These are phyloP conservation scores for Nepenthes mirabilis DNA, from an alignment of 148 eudicot genomes.

Conservation along the genomic window DNA sequence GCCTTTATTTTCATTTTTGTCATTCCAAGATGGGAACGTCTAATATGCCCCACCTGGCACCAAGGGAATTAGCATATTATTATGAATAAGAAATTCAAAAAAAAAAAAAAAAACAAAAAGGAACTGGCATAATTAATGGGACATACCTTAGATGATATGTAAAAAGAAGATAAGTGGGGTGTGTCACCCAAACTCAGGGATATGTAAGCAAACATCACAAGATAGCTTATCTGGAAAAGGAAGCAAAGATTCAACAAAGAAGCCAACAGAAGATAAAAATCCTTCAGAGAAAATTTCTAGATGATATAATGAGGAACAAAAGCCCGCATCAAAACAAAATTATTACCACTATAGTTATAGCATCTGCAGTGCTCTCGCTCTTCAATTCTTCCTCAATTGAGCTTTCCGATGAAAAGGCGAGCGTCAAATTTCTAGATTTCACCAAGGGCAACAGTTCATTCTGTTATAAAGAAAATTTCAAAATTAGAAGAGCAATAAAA, in stretches of 20 bases:
- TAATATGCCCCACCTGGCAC: no score
- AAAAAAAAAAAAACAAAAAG: neutral
- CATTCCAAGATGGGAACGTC: no score
- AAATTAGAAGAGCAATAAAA: neutral
- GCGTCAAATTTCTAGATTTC: constrained; percentile 63
- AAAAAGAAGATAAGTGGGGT: constrained; percentile 55
- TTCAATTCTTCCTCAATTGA: constrained; percentile 94
- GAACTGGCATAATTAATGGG: neutral
- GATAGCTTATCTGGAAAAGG: constrained; percentile 87
- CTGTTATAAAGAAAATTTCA: constrained; percentile 23
- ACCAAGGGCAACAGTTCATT: constrained; percentile 86
- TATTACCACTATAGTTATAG: constrained; percentile 71
- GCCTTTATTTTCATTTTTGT: no score
- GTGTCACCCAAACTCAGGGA: constrained; percentile 92
- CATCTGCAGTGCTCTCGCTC: constrained; percentile 99
- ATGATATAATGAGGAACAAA: no score
- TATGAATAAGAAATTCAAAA: neutral
- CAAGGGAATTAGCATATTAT: no score
- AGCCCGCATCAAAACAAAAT: constrained; percentile 1
- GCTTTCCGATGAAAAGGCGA: constrained; percentile 94
- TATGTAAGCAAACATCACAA: constrained; percentile 99
- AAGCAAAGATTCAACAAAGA: neutral
- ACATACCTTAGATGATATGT: constrained; percentile 81
- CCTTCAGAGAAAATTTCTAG: neutral
- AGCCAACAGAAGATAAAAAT: neutral